Base-by-base conservation (phyloP, 148 eudicot species). In the Camellia lanceoleosa region DNA sequence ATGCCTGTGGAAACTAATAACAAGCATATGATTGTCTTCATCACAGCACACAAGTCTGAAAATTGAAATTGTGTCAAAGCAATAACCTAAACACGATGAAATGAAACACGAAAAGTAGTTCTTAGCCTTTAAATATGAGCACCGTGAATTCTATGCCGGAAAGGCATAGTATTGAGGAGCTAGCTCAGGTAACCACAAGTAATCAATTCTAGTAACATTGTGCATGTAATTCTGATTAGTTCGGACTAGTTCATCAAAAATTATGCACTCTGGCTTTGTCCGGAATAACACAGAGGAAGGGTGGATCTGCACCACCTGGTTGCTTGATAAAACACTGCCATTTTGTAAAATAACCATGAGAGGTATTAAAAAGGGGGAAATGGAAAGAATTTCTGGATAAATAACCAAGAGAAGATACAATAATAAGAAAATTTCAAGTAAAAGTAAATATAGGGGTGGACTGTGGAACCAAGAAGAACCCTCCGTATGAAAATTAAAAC, bases 131-230 rank as follows among this genome's bases (percentile, higher is more conserved):
- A 43, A 20, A 16, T 0, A 42, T 51, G 16, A 10, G 41, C 18
- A 42, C 73, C 71, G 43, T 2, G 15, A 63, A 74, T 52, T 77
- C 68, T 78, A 86, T 52, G 85, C 84, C 78, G 79, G 75, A 79
- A 84, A 67, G 71, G 87, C 73, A 63, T 80, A 89, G 68, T 62
- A 87, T 46, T 87, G 87, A 77, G 98, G 93, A 82, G 97, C 99
- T 81, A 94, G 87, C 88, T 96, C 99, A 23, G 92, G 87, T 80
- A 96, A 85, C 99, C 99, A 96, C 84, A 89, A 80, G 64, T 91
- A 92, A 76, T 96, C 98, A 68, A 94, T 89, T 81, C 89, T 89
- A 23, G 95, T 85, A 66, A 96, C 85, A 47, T 90, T 89, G 55
- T 92, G 93, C 60, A 96, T 85, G 83, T 91, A 96, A 76, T 86